A percentile compares a stretch with the other conserved stretches of the same genome.
phyloP scores from a whole-genome alignment of 768 basidiomycete genomes.

The Sarcodon sp. region DNA sequence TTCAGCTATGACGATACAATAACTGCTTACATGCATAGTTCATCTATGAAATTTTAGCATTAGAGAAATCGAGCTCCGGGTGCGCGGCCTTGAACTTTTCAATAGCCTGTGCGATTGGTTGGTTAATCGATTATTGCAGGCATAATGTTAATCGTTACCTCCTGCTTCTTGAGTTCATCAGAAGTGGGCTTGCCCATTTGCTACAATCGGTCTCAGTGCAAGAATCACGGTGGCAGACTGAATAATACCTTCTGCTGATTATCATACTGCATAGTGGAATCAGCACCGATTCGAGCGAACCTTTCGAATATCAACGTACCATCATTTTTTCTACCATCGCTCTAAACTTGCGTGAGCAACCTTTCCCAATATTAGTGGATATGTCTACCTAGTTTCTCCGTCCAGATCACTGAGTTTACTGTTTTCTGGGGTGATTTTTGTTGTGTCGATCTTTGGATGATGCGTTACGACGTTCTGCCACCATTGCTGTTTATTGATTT shows the following conservation, averaged over 20 bases:
- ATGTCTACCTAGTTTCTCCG: conserved; percentile 72
- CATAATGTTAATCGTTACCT: conserved; percentile 30
- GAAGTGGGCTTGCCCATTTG: conserved; percentile 96
- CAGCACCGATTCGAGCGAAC: neutral
- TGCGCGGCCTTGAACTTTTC: conserved; percentile 84
- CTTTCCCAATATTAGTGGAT: neutral
- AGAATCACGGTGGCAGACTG: neutral
- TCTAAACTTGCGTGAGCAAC: conserved; percentile 22
- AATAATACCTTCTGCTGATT: conserved; percentile 56
- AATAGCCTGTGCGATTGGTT: conserved; percentile 38
- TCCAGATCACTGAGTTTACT: conserved; percentile 95
- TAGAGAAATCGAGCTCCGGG: conserved; percentile 90
- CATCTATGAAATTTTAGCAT: conserved; percentile 69
- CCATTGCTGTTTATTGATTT: conserved; percentile 83
- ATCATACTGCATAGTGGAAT: conserved; percentile 38
- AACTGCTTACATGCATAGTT: neutral
- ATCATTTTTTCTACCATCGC: conserved; percentile 99
- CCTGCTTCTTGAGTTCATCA: conserved; percentile 87
- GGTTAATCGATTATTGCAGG: conserved; percentile 1
- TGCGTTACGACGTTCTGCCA: conserved; percentile 96
- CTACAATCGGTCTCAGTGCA: conserved; percentile 21
- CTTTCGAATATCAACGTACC: conserved; percentile 37
- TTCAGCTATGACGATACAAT: neutral
- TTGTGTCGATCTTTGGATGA: conserved; percentile 94
- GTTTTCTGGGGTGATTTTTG: conserved; percentile 89